Evolutionary conservation across 208 protist species (phyloP), one percentile per base, ranked within the genome.

Genomic region (Angomonas deanei): DNA sequence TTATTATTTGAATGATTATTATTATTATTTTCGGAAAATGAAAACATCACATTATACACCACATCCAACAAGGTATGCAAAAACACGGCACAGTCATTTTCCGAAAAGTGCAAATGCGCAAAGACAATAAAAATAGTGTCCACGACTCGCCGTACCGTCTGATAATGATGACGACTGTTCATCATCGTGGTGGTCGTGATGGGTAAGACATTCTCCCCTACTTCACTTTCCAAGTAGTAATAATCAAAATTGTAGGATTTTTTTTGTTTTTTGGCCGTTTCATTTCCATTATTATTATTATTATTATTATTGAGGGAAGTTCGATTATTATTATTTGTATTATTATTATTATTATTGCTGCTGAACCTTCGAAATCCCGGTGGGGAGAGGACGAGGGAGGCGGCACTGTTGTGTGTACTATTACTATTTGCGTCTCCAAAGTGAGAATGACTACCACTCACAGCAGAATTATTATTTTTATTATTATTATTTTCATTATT

Each of bases 71-170:
- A 68, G 33, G 74, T 38, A 23, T 64, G 58, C 8, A 74, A 58
- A 17, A 87, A 39, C 31, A 61, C 64, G 13, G 55, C 31, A 3
- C 80, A 64, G 66, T 78, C 76, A 32, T 68, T 60, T 28, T 60
- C 31, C n/a, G 63, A 55, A 34, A 87, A 59, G 54, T 87, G 80
- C 13, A 80, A 49, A 38, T 87, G 80, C 0, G 73, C 76, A 27
- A 82, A 74, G 3, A 74, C 31, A 15, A 33, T 48, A 58, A 53
- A 53, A 6, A 53, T 17, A 6, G 19, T 19, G 47, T 70, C 26
- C 26, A 34, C 27, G 17, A 19, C 24, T n/a, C 30, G 31, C 21
- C 28, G 24, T 3, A 47, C n/a, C 26, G 39, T 5, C 19, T 26
- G 3, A 53, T 26, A 17, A 53, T 17, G 5, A 53, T 53, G 5